Conservation (phyloP, 2,329 filamentous ascomycete species). For the Colletotrichum salicis region DNA sequence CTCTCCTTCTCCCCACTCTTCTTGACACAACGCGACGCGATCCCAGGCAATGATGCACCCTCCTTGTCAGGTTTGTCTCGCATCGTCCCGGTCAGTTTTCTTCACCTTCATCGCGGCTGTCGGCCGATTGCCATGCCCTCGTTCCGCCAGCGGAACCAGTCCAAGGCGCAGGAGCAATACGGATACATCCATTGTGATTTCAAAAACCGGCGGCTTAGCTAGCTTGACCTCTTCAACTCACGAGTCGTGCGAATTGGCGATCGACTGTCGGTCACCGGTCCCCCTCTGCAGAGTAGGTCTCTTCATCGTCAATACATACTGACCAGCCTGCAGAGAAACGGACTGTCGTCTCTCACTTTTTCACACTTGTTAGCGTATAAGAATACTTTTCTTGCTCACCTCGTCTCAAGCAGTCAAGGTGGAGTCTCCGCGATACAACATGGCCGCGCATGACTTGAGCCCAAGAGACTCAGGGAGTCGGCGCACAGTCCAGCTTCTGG, state of each 20-base stretch:
- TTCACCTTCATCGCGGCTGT: slow-evolving; percentile 3
- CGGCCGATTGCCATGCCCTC: background rate
- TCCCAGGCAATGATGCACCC: slow-evolving; percentile 4
- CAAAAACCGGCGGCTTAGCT: slow-evolving; percentile 2
- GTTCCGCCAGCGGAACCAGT: background rate
- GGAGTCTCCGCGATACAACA: slow-evolving; percentile 28
- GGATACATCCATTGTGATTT: slow-evolving; percentile 13
- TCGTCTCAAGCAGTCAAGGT: background rate
- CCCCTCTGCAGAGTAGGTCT: slow-evolving; percentile 12
- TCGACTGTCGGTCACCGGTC: slow-evolving; percentile 16
- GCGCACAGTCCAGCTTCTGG: slow-evolving; percentile 25
- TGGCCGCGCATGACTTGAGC: slow-evolving; percentile 19
- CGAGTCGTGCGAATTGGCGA: slow-evolving; percentile 21
- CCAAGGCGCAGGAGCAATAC: background rate
- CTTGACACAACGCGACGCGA: slow-evolving; percentile 24
- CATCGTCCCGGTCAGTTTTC: slow-evolving; percentile 11
- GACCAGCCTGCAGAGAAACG: background rate
- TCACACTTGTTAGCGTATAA: background rate
- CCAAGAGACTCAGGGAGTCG: slow-evolving; percentile 9
- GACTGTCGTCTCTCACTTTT: background rate
- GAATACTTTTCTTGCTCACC: background rate
- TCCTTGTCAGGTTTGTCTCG: slow-evolving; percentile 31
- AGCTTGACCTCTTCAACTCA: slow-evolving; percentile 9
- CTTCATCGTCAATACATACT: background rate
- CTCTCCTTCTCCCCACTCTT: slow-evolving; percentile 29